phyloP scores from a whole-genome alignment of 352 stramenopile species.

The Phytophthora tentaculata region DNA sequence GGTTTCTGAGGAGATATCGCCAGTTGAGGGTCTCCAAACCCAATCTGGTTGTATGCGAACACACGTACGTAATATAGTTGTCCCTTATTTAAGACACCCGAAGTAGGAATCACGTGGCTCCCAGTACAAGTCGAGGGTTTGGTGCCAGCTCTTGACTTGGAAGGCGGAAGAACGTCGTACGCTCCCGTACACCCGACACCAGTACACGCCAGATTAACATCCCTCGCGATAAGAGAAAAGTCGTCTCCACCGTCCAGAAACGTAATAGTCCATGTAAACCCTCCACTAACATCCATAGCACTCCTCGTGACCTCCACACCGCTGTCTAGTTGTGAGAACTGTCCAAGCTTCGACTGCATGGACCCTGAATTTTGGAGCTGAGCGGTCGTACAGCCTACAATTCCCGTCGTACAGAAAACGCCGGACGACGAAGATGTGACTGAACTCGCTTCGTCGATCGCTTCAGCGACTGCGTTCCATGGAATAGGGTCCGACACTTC shows the following conservation, averaged over 20 bases:
- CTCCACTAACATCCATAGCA: conserved; percentile 44
- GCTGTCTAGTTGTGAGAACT: conserved; percentile 45
- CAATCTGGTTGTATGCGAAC: conserved; percentile 95
- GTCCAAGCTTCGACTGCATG: conserved; percentile 74
- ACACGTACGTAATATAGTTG: conserved; percentile 95
- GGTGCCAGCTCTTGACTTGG: conserved; percentile 71
- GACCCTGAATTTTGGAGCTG: conserved; percentile 66
- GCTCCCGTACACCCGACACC: conserved; percentile 31
- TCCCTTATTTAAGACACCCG: conserved; percentile 83
- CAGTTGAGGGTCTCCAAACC: conserved; percentile 82
- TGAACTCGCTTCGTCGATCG: conserved; percentile 79
- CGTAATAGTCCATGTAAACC: conserved; percentile 91
- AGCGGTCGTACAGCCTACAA: conserved; percentile 37
- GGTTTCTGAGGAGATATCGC: conserved; percentile 69
- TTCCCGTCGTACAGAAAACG: conserved; percentile 62
- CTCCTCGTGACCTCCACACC: conserved; percentile 84
- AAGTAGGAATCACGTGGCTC: conserved; percentile 74
- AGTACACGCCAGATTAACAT: conserved; percentile 22
- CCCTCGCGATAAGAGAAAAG: conserved; percentile 58
- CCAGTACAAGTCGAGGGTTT: conserved; percentile 82
- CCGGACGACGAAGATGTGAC: conserved; percentile 41
- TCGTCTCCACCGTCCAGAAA: conserved; percentile 90
- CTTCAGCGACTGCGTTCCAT: conserved; percentile 88
- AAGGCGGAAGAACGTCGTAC: conserved; percentile 46
- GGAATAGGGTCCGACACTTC: conserved; percentile 56